These are phyloP conservation scores for Epichloe coenophiala DNA, from an alignment of 2,329 filamentous ascomycete genomes.

Conservation along the genomic window DNA sequence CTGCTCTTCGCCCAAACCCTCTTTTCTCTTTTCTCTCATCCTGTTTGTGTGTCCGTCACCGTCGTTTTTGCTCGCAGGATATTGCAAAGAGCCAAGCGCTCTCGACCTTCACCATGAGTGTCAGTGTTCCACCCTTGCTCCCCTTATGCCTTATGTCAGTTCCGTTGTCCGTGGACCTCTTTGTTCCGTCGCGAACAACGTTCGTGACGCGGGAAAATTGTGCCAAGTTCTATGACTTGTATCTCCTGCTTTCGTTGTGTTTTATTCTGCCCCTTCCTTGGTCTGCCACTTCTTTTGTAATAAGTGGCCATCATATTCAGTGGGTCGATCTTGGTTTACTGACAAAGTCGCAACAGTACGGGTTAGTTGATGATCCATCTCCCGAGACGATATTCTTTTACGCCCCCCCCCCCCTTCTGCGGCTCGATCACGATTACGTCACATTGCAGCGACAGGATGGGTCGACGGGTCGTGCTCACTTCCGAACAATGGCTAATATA, in stretches of 20 bases:
- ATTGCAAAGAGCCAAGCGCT: constrained; percentile 3
- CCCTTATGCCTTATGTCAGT: constrained; percentile 11
- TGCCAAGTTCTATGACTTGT: not conserved
- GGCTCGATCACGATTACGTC: not conserved
- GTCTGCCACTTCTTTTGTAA: not conserved
- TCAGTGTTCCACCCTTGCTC: constrained; percentile 13
- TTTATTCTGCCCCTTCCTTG: not conserved
- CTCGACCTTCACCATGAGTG: constrained; percentile 14
- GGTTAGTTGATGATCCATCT: constrained; percentile 27
- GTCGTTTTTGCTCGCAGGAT: not conserved
- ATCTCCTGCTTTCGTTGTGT: not conserved
- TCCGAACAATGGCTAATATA: not conserved
- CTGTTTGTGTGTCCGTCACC: not conserved
- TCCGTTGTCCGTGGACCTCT: not conserved
- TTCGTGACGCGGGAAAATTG: not conserved
- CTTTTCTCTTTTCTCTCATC: not conserved
- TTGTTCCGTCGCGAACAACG: not conserved
- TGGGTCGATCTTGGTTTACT: constrained; percentile 10
- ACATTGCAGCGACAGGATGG: not conserved
- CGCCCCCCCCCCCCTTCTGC: not conserved
- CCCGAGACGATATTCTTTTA: not conserved
- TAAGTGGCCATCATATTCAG: not conserved
- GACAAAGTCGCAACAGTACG: constrained; percentile 32
- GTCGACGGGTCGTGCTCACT: not conserved
- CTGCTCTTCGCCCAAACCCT: not conserved